Evolutionary conservation across 1,284 basidiomycete species (phyloP).

Genomic region (Pseudozyma pruni): DNA sequence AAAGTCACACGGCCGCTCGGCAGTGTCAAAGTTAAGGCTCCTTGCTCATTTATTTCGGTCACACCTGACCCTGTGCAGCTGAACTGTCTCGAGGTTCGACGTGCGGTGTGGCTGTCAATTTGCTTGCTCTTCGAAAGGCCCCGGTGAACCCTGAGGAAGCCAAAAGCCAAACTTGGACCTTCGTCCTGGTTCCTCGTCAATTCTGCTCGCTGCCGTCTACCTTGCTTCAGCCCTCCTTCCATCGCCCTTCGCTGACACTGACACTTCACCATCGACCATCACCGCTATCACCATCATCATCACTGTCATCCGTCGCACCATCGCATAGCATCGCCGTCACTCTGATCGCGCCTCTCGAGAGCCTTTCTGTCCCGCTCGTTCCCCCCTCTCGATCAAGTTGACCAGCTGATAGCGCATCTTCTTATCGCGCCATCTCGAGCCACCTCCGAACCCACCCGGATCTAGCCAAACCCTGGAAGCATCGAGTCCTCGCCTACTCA

Average conservation of each 20-base stretch:
- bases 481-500: not conserved
- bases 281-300: too few relatives aligned
- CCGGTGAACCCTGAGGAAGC: conserved; percentile 13
- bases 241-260: not conserved
- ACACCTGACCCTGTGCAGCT: too few relatives aligned
- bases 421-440: too few relatives aligned
- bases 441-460: not conserved
- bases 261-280: too few relatives aligned
- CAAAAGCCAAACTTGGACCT: not conserved
- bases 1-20: conserved; percentile 16
- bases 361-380: too few relatives aligned
- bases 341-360: too few relatives aligned
- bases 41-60: too few relatives aligned
- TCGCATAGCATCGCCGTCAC: too few relatives aligned
- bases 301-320: too few relatives aligned
- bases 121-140: conserved; percentile 1
- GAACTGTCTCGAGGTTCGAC: too few relatives aligned
- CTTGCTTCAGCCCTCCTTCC: not conserved
- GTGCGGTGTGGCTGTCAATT: not conserved
- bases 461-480: not conserved
- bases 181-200: not conserved
- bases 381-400: too few relatives aligned
- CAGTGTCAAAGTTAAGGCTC: not conserved
- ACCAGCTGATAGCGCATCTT: too few relatives aligned
- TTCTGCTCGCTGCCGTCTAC: not conserved